Evolutionary conservation across 2,329 filamentous ascomycete species (phyloP).

Genomic region (Pyricularia sp.): DNA sequence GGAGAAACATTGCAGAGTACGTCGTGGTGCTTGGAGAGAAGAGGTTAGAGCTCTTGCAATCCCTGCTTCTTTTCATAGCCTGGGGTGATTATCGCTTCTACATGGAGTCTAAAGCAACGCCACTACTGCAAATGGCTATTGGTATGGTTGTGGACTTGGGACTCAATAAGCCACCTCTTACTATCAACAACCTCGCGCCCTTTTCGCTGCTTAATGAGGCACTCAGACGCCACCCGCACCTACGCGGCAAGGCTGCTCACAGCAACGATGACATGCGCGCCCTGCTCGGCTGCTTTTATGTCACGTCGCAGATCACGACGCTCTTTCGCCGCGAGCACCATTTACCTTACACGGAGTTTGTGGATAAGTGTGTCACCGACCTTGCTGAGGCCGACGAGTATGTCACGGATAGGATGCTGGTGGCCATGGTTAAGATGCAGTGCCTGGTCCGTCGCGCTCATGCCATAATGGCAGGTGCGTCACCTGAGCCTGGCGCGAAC

Average conservation of each 20-base stretch:
- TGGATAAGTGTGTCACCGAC: conserved; percentile 20
- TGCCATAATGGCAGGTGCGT: conserved; percentile 13
- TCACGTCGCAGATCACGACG: conserved; percentile 18
- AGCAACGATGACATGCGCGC: conserved; percentile 24
- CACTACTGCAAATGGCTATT: conserved; percentile 24
- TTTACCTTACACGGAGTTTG: conserved; percentile 19
- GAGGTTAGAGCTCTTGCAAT: conserved; percentile 23
- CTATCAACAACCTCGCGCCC: conserved; percentile 10
- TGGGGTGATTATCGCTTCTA: conserved; percentile 29
- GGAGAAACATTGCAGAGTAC: conserved; percentile 22
- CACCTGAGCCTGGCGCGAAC: conserved; percentile 6
- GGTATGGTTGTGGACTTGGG: conserved; percentile 25
- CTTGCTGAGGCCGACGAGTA: conserved; percentile 16
- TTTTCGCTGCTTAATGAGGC: conserved; percentile 21
- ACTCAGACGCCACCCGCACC: conserved; percentile 10
- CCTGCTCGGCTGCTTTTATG: conserved; percentile 25
- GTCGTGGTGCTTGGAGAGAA: conserved; percentile 23
- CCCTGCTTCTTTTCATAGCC: conserved; percentile 21
- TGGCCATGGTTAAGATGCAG: conserved; percentile 21
- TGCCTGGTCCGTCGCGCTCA: conserved; percentile 17
- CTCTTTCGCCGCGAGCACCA: conserved; percentile 20
- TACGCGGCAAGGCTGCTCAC: conserved; percentile 11
- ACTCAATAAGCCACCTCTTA: conserved; percentile 17
- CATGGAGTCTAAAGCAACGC: conserved; percentile 22
- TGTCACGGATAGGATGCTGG: conserved; percentile 19